phyloP scores from a whole-genome alignment of 352 stramenopile genomes.

The Pilasporangium apinafurcum region DNA sequence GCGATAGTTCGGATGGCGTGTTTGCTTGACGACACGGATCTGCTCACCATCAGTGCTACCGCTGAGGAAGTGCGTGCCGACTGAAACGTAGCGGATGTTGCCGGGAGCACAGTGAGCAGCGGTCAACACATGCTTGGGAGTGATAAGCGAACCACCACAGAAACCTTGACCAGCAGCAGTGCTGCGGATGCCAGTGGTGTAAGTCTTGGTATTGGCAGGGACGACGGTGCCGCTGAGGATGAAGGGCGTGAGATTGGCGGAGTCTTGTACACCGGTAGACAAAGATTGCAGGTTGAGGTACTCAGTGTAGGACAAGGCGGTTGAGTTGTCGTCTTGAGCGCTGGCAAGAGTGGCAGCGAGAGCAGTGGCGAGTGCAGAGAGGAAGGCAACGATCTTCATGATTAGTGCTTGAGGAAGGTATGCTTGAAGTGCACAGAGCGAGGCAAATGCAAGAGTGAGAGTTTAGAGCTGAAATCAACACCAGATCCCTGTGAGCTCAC shows the following conservation, averaged over 20 bases:
- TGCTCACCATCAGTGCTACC: constrained; percentile 33
- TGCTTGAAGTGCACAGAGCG: no score
- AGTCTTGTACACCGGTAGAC: neutral
- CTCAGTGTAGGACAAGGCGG: no score
- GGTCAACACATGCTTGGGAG: constrained; percentile 29
- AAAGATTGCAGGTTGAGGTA: no score
- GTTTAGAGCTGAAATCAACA: no score
- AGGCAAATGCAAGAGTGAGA: no score
- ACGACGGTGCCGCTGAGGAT: constrained; percentile 44
- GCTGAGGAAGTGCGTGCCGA: constrained; percentile 51
- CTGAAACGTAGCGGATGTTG: constrained; percentile 29
- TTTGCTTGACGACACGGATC: constrained; percentile 36
- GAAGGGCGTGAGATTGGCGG: constrained; percentile 15
- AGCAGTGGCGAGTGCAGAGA: constrained; percentile 8
- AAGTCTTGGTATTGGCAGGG: constrained; percentile 28
- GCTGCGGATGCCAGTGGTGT: constrained; percentile 11
- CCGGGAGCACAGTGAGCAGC: constrained; percentile 32
- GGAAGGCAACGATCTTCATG: no score
- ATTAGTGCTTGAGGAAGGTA: no score
- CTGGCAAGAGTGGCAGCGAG: constrained; percentile 7
- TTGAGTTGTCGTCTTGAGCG: neutral
- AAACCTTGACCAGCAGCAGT: constrained; percentile 5
- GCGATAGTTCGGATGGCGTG: constrained; percentile 41
- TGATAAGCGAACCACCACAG: constrained; percentile 41
- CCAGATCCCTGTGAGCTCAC: no score